Evolutionary conservation across 73 alveolate species (phyloP), one percentile per base, ranked within the genome.

Genomic region (Loxodes magnus): DNA sequence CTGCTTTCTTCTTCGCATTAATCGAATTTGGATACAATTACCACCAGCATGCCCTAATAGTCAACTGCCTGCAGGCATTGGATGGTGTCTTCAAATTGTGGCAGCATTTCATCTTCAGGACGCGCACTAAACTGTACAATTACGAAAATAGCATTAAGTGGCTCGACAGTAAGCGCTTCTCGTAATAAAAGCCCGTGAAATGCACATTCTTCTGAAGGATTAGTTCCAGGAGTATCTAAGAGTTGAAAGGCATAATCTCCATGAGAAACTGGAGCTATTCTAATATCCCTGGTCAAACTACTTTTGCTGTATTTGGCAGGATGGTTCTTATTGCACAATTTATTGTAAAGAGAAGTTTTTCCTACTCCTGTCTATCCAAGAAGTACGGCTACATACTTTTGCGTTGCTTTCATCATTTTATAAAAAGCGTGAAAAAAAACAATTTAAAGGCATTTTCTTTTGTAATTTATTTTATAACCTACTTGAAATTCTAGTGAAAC

Each of bases 311-410:
- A 6, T 5, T 6, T 4, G 25, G 50, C 12, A 5, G 44, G 17
- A 44, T 10, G 5, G 14, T 6, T 10, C 4, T 38, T 44, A 6
- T 17, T 17, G 14, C 58, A 44, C 7, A 44, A 16, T 44, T 44
- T 17, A 17, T 44, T 44, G 25, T 10, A 44, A 6, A 44, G 6
- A 10, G 51, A 21, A 6, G 58, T 44, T 17, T 44, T 44, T 17
- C 58, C 58, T 7, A 17, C 43, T 5, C 58, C 58, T 10, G 50
- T 6, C 17, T 44, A 9, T 10, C 58, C 58, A n/a, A n/a, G n/a
- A n/a, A n/a, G n/a, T n/a, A n/a, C n/a, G n/a, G n/a, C n/a, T n/a
- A n/a, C n/a, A n/a, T n/a, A n/a, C n/a, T n/a, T n/a, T n/a, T n/a
- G n/a, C n/a, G n/a, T n/a, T n/a, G n/a, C n/a, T n/a, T n/a, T n/a